phyloP scores from a whole-genome alignment of 176 grass and related monocot genomes.

The Aegilops longissima region DNA sequence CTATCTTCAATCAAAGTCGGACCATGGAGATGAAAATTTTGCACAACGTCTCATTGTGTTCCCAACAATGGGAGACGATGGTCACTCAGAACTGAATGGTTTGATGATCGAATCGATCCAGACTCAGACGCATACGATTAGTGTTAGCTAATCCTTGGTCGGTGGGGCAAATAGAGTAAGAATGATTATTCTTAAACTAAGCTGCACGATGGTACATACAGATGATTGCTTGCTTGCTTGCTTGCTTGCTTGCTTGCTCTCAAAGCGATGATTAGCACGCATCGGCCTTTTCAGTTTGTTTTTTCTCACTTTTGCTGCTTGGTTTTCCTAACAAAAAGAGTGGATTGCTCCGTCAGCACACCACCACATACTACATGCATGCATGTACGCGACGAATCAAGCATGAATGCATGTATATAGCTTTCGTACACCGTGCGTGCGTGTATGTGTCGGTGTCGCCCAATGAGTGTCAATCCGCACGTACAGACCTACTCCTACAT shows the following conservation, averaged over 20 bases:
- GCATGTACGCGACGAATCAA: no score
- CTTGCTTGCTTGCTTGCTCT: constrained; percentile 33
- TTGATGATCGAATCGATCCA: no score
- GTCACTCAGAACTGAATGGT: no score
- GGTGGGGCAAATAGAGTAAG: constrained; percentile 6
- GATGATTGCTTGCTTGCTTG: no score
- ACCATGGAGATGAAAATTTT: no score
- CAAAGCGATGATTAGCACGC: constrained; percentile 13
- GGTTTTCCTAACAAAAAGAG: background rate
- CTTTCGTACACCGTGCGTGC: background rate
- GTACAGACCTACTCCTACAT: background rate
- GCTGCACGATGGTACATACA: background rate
- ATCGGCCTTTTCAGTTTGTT: background rate
- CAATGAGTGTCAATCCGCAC: background rate
- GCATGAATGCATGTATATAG: background rate
- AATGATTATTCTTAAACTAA: background rate
- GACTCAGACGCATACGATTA: no score
- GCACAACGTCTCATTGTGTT: no score
- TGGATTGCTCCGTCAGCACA: background rate
- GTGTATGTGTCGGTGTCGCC: background rate
- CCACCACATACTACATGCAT: background rate
- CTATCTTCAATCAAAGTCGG: no score
- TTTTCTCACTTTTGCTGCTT: background rate
- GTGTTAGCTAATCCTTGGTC: background rate
- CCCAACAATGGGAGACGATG: no score